phyloP scores from a whole-genome alignment of 805 yeast genomes.

The Candida suzukii region DNA sequence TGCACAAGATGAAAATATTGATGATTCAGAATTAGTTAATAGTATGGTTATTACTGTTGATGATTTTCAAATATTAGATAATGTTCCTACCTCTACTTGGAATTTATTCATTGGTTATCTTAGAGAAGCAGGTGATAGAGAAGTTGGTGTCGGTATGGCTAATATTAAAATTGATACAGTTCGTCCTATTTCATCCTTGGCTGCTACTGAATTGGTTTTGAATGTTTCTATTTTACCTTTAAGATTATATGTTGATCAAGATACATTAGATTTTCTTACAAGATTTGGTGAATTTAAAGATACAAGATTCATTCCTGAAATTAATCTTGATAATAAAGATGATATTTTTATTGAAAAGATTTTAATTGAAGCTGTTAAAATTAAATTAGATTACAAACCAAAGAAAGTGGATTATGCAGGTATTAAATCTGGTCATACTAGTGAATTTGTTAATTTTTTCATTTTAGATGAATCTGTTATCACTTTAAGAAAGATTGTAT shows the following conservation, averaged over 20 bases:
- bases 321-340: constrained; percentile 35
- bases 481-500: constrained; percentile 47
- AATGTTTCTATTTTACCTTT: constrained; percentile 59
- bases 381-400: constrained; percentile 87
- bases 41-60: constrained; percentile 41
- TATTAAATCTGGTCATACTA: constrained; percentile 75
- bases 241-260: constrained; percentile 85
- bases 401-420: constrained; percentile 83
- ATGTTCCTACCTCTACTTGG: constrained; percentile 86
- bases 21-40: constrained; percentile 40
- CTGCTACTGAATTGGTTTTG: constrained; percentile 62
- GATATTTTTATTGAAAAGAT: constrained; percentile 66
- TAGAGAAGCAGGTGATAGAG: constrained; percentile 65
- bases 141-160: constrained; percentile 60
- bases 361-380: constrained; percentile 47
- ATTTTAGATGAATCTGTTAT: constrained; percentile 81
- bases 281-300: constrained; percentile 82
- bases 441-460: constrained; percentile 84
- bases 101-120: constrained; percentile 70
- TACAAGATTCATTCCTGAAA: constrained; percentile 44
- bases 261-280: constrained; percentile 75
- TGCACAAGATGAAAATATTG: constrained; percentile 18
- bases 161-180: constrained; percentile 46
- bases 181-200: constrained; percentile 54
- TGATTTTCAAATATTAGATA: constrained; percentile 61